A percentile compares a stretch with the other conserved stretches of the same genome.
Conservation (phyloP, 176 grass and related monocot species). For the Rhynchospora pubera region DNA sequence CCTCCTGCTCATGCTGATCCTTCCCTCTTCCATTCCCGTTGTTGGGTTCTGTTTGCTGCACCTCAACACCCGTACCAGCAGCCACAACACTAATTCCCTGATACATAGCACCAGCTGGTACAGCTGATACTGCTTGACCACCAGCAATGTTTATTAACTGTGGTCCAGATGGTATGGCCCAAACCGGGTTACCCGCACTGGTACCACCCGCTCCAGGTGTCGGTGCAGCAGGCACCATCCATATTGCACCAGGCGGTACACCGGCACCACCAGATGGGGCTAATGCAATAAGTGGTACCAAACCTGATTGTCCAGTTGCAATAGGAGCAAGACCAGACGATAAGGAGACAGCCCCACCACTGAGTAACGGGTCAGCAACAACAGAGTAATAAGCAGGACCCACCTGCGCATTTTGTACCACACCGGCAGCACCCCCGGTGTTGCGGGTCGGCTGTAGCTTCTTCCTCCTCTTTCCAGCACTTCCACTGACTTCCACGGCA, state of each 20-base stretch:
- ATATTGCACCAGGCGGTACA: constrained; percentile 45
- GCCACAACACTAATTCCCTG: constrained; percentile 19
- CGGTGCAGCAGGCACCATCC: constrained; percentile 55
- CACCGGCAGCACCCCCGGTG: not conserved
- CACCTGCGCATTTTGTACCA: not conserved
- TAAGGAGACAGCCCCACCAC: constrained; percentile 46
- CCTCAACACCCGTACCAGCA: not conserved
- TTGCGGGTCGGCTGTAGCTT: constrained; percentile 83
- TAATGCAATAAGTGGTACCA: constrained; percentile 56
- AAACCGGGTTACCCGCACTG: constrained; percentile 28
- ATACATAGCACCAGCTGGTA: constrained; percentile 17
- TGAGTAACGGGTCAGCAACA: constrained; percentile 46
- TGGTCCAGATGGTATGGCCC: constrained; percentile 37
- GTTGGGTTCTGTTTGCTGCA: not conserved
- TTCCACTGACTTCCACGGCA: constrained; percentile 15
- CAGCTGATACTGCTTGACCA: constrained; percentile 22
- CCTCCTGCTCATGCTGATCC: constrained; percentile 7
- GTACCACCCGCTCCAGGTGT: not conserved
- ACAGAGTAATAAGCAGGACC: constrained; percentile 45
- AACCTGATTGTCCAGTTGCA: constrained; percentile 24
- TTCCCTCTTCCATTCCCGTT: constrained; percentile 24
- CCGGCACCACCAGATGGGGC: constrained; percentile 7
- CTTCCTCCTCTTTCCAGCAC: constrained; percentile 37
- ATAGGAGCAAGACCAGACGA: constrained; percentile 59
- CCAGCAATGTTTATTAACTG: constrained; percentile 54